These are phyloP conservation scores for Globisporangium ultimum DNA, from an alignment of 352 stramenopile species.

Conservation along the genomic window DNA sequence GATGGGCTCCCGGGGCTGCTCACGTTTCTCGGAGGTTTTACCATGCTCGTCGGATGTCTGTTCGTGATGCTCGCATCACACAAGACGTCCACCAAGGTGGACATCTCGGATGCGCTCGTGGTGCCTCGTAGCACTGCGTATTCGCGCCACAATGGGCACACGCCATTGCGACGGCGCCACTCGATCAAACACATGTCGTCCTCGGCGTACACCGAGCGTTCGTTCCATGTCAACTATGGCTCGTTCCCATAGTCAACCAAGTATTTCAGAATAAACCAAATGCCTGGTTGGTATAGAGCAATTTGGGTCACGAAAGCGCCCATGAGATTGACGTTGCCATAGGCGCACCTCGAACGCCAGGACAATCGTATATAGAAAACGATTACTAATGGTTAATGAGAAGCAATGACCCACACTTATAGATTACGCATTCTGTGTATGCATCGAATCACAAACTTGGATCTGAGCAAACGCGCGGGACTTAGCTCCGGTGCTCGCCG, in stretches of 20 bases:
- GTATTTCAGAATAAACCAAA: too few relatives aligned
- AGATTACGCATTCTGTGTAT: too few relatives aligned
- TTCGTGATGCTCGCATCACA: constrained; percentile 42
- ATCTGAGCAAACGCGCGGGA: too few relatives aligned
- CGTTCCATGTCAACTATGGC: constrained; percentile 18
- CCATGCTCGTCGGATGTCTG: constrained; percentile 34
- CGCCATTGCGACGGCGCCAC: constrained; percentile 5
- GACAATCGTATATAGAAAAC: too few relatives aligned
- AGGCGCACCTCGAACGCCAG: too few relatives aligned
- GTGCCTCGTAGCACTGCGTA: not conserved
- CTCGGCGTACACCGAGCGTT: not conserved
- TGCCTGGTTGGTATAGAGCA: too few relatives aligned
- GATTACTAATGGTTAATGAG: too few relatives aligned
- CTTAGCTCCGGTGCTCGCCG: too few relatives aligned
- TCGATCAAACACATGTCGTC: not conserved
- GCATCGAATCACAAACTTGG: too few relatives aligned
- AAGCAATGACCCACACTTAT: too few relatives aligned
- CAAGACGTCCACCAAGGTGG: constrained; percentile 26
- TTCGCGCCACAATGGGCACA: not conserved
- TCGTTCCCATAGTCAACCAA: constrained; percentile 17
- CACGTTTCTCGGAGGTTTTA: constrained; percentile 37
- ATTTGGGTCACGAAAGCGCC: too few relatives aligned
- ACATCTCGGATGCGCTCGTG: constrained; percentile 35
- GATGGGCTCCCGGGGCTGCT: constrained; percentile 28
- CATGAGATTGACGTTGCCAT: too few relatives aligned